A percentile compares a stretch with the other conserved stretches of the same genome.
These are phyloP conservation scores for Lasiodiplodia sp. DNA, from an alignment of 2,329 filamentous ascomycete genomes.

Conservation along the genomic window DNA sequence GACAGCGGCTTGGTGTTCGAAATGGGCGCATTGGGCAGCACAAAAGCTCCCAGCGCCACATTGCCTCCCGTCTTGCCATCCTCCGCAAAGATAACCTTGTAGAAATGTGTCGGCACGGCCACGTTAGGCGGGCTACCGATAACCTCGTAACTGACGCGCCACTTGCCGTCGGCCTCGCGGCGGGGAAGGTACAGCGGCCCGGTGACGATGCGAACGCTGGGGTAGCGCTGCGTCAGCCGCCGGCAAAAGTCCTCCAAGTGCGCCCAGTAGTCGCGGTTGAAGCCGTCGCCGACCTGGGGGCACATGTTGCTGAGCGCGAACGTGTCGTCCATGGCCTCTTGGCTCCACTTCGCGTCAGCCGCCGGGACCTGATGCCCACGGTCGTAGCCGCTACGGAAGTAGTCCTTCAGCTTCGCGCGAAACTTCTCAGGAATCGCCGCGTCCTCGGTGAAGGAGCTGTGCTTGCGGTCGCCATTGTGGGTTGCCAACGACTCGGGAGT, in stretches of 20 bases:
- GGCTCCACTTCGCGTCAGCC: conserved; percentile 94
- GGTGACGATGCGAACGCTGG: conserved; percentile 88
- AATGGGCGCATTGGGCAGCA: conserved; percentile 90
- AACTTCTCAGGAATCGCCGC: conserved; percentile 80
- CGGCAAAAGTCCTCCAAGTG: conserved; percentile 98
- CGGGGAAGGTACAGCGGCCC: conserved; percentile 92
- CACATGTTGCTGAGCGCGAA: conserved; percentile 97
- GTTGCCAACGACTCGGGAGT: conserved; percentile 81
- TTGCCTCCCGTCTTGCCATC: conserved; percentile 69
- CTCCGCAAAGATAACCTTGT: conserved; percentile 98
- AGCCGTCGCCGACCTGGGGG: conserved; percentile 96
- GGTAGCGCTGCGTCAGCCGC: conserved; percentile 79
- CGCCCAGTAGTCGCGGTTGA: conserved; percentile 99
- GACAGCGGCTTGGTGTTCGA: conserved; percentile 84
- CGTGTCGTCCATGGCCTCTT: conserved; percentile 92
- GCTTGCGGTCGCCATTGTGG: conserved; percentile 80
- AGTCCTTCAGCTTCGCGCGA: conserved; percentile 89
- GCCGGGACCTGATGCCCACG: conserved; percentile 96
- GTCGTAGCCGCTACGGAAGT: conserved; percentile 93
- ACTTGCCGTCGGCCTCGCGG: conserved; percentile 88
- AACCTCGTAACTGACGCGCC: conserved; percentile 94
- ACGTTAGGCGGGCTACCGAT: conserved; percentile 93
- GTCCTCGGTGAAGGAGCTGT: conserved; percentile 87
- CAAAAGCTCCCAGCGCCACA: conserved; percentile 91
- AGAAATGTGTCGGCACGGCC: conserved; percentile 97